phyloP scores from a whole-genome alignment of 345 rosid species.

The Hirschfeldia incana region DNA sequence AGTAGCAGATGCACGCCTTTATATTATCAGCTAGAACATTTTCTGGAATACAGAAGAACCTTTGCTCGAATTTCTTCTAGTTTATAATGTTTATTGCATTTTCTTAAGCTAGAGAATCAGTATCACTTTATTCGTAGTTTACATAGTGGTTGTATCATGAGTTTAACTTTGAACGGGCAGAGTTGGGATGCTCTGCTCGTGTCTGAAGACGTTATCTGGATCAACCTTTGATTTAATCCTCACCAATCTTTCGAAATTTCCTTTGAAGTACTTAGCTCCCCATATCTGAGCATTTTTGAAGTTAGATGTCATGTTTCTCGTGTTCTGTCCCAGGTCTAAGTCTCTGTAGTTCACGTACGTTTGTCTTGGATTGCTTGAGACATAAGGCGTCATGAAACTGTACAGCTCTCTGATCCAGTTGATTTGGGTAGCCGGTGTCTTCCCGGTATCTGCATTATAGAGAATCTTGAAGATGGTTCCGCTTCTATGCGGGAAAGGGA shows the following conservation, averaged over 20 bases:
- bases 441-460: constrained; percentile 14
- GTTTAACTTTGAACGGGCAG: constrained; percentile 3
- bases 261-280: constrained; percentile 45
- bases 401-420: constrained; percentile 54
- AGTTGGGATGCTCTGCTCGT: constrained; percentile 44
- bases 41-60: constrained; percentile 6
- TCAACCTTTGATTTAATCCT: constrained; percentile 41
- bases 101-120: background rate
- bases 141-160: background rate
- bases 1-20: background rate
- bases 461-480: constrained; percentile 47
- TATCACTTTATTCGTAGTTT: background rate
- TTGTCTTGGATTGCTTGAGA: constrained; percentile 52
- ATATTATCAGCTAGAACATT: constrained; percentile 9
- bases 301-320: constrained; percentile 19
- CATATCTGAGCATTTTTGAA: constrained; percentile 44
- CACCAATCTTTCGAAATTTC: constrained; percentile 43
- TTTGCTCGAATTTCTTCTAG: background rate
- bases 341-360: constrained; percentile 74
- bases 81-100: constrained; percentile 7
- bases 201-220: constrained; percentile 45
- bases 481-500: constrained; percentile 59
- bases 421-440: constrained; percentile 16
- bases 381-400: constrained; percentile 54
- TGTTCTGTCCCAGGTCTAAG: constrained; percentile 60